These are phyloP conservation scores for Aspergillus sp. DNA, from an alignment of 2,329 filamentous ascomycete genomes.

Conservation along the genomic window DNA sequence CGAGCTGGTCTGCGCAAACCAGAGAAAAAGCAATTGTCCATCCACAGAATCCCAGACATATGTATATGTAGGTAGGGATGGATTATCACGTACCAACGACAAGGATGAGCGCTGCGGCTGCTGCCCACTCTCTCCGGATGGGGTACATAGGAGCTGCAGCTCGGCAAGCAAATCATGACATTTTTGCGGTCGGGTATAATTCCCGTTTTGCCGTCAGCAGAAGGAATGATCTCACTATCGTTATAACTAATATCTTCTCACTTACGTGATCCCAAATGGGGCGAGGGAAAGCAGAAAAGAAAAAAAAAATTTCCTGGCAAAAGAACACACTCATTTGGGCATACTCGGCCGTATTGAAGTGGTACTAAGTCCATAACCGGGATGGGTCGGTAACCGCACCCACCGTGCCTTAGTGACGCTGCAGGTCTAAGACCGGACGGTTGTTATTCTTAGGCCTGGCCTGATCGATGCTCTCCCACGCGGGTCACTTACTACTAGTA, in stretches of 20 bases:
- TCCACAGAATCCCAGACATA: not conserved
- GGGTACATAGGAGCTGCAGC: slow-evolving; percentile 3
- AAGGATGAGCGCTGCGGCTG: slow-evolving; percentile 4
- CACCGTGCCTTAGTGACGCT: slow-evolving; percentile 6
- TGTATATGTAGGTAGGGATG: not conserved
- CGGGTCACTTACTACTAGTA: not conserved
- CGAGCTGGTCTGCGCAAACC: not conserved
- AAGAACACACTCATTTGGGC: not conserved
- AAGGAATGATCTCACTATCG: not conserved
- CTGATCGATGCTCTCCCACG: slow-evolving; percentile 15
- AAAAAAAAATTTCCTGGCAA: too few species aligned
- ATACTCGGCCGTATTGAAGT: not conserved
- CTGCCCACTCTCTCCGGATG: slow-evolving; percentile 1
- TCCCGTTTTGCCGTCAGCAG: not conserved
- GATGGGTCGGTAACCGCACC: slow-evolving; percentile 2
- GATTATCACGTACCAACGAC: not conserved
- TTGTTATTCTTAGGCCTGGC: slow-evolving; percentile 19
- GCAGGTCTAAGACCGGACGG: slow-evolving; percentile 19
- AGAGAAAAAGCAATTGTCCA: not conserved
- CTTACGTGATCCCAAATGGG: not conserved
- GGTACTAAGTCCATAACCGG: not conserved
- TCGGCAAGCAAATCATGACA: not conserved
- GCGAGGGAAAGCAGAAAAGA: not conserved
- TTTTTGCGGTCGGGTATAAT: slow-evolving; percentile 2
- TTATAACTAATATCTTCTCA: not conserved